phyloP scores from a whole-genome alignment of 2,329 filamentous ascomycete species.

The Hypocrella siamensis region DNA sequence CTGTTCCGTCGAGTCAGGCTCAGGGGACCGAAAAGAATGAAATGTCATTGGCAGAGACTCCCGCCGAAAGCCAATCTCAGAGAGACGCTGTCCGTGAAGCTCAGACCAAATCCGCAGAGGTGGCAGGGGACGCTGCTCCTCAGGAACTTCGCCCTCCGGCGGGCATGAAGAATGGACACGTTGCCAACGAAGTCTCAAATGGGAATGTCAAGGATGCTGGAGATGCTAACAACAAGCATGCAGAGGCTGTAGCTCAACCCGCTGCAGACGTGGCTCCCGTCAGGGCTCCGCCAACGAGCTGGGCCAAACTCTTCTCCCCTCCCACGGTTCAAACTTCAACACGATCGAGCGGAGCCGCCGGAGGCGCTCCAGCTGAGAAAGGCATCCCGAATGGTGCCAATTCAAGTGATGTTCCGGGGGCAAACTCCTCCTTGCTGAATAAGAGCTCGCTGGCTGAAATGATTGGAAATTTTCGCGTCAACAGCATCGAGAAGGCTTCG shows the following conservation, averaged over 20 bases:
- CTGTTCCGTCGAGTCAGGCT: not conserved
- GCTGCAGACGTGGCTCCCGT: conserved; percentile 9
- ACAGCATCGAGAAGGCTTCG: conserved; percentile 47
- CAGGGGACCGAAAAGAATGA: conserved; percentile 1
- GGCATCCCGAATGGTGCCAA: conserved; percentile 6
- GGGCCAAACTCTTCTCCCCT: conserved; percentile 24
- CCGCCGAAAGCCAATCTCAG: no score
- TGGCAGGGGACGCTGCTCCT: not conserved
- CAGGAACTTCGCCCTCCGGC: not conserved
- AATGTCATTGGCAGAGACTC: no score
- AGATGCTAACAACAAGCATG: conserved; percentile 6
- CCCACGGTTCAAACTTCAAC: conserved; percentile 8
- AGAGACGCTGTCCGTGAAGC: not conserved
- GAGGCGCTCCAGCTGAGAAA: conserved; percentile 11
- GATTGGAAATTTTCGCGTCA: conserved; percentile 56
- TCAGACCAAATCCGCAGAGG: not conserved
- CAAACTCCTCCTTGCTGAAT: conserved; percentile 28
- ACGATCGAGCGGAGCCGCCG: conserved; percentile 12
- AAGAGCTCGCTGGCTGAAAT: conserved; percentile 57
- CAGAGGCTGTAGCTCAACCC: conserved; percentile 6
- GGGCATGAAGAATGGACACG: conserved; percentile 1
- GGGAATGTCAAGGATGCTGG: conserved; percentile 9
- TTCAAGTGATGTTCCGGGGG: conserved; percentile 7
- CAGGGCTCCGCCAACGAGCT: conserved; percentile 19
- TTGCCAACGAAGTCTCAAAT: not conserved